Evolutionary conservation across 352 stramenopile species (phyloP), one percentile per base, ranked within the genome.

Genomic region (Phytophthora palmivora): DNA sequence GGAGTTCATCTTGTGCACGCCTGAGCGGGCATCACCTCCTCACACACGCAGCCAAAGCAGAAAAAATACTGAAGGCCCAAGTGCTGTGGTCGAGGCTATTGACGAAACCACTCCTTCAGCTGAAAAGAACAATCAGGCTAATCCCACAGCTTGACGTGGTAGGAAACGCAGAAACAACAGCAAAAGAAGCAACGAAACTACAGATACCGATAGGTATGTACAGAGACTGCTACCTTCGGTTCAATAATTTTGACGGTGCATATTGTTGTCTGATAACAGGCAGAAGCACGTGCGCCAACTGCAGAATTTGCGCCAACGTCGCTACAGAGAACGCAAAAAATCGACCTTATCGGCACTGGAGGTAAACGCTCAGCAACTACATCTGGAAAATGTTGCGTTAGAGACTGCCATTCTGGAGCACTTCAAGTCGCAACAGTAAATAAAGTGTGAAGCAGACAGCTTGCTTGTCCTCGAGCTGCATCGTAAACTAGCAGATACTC

Each of bases 251-350:
- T 42, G 6, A 33, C 7, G 7, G 4, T 6, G 16, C 6, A 18
- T 6, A 2, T 24, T 43, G 28, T 38, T 38, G 12, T 50, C 16
- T 55, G 16, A 8, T 3, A 19, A 7, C 50, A 80, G 74, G 21
- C 59, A 63, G 21, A 52, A 81, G 28, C 74, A 67, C 36, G 54
- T 67, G 37, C 71, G 74, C n/a, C 52, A 75, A 38, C 51, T 83
- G 21, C 74, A 83, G 43, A 83, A 79, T 50, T 33, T 72, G 30
- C 74, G 74, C 5, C 74, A 83, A 47, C 71, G 64, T 4, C 74
- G 74, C 50, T 83, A 83, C 45, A 71, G 74, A 50, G 74, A 76
- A 45, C 74, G 74, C 43, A 83, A 83, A 38, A 80, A 83, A 32
- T 70, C 59, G 3, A 77, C 51, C 12, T 49, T 53, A 38, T 76